Percentiles rank a stretch among this genome's conserved stretches.
These are phyloP conservation scores for Aureobasidium sp. DNA, from an alignment of 2,329 filamentous ascomycete species.

Conservation along the genomic window DNA sequence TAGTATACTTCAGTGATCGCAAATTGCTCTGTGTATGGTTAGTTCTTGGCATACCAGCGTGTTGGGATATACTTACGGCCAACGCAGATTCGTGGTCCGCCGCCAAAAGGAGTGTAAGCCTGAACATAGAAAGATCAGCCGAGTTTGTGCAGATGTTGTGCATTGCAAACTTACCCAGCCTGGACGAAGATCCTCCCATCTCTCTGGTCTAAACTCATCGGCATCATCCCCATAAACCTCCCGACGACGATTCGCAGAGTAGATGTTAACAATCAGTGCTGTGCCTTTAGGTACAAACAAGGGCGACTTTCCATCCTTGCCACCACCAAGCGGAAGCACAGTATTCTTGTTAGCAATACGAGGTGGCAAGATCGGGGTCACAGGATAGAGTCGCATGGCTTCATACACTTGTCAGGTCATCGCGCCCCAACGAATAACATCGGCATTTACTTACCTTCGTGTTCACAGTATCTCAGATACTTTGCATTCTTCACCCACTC, in stretches of 20 bases:
- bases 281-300: slow-evolving; percentile 34
- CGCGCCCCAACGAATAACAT: slow-evolving; percentile 13
- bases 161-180: neutral
- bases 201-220: slow-evolving; percentile 28
- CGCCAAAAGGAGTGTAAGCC: slow-evolving; percentile 3
- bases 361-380: slow-evolving; percentile 55
- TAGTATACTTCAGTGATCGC: slow-evolving; percentile 10
- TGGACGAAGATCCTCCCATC: slow-evolving; percentile 20
- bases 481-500: slow-evolving; percentile 19
- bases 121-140: neutral
- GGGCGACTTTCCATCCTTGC: slow-evolving; percentile 45
- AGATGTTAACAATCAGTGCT: slow-evolving; percentile 24
- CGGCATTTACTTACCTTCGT: slow-evolving; percentile 34
- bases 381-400: slow-evolving; percentile 67
- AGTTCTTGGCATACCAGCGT: neutral
- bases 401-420: slow-evolving; percentile 55
- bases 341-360: slow-evolving; percentile 63
- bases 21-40: neutral
- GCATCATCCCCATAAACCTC: slow-evolving; percentile 33
- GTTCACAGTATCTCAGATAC: slow-evolving; percentile 49
- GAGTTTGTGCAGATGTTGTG: neutral
- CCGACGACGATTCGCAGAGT: slow-evolving; percentile 29
- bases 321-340: slow-evolving; percentile 58
- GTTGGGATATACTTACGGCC: neutral
- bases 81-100: slow-evolving; percentile 4